Percentiles rank a stretch among this genome's conserved stretches.
Conservation (phyloP, 2,329 filamentous ascomycete genomes). For the Aspergillus fijiensis region DNA sequence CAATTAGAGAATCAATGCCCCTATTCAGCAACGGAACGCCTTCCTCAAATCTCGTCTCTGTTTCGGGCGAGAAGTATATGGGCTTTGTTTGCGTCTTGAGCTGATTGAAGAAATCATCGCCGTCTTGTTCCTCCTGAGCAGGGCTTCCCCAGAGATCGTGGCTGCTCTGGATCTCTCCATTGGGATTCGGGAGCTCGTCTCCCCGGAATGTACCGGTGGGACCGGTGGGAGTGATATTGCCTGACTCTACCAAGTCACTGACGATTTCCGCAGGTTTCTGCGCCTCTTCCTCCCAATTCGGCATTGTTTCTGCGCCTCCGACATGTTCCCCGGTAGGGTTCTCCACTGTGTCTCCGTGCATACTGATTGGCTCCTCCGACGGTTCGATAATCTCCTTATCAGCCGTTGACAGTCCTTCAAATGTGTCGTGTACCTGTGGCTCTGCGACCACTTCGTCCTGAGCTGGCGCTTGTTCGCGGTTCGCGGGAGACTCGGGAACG, state of each 20-base stretch:
- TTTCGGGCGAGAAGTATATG: conserved; percentile 39
- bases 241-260: background rate
- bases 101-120: conserved; percentile 62
- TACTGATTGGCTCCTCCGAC: background rate
- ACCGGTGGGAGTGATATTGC: background rate
- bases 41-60: conserved; percentile 66
- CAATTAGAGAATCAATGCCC: conserved; percentile 26
- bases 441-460: background rate
- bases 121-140: conserved; percentile 44
- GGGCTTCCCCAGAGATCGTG: conserved; percentile 45
- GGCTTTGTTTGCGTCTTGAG: conserved; percentile 43
- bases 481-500: background rate
- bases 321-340: background rate
- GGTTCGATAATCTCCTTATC: background rate
- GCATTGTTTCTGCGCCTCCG: conserved; percentile 1
- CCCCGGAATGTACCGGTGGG: conserved; percentile 8
- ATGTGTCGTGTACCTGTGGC: background rate
- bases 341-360: background rate
- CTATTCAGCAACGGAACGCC: conserved; percentile 62
- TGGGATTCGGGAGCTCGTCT: conserved; percentile 3
- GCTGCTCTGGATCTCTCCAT: conserved; percentile 18
- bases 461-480: background rate
- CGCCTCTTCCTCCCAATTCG: conserved; percentile 1
- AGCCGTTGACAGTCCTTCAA: background rate
- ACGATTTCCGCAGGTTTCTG: background rate